Conservation (phyloP, 352 stramenopile genomes). For the Phytopythium boreale region DNA sequence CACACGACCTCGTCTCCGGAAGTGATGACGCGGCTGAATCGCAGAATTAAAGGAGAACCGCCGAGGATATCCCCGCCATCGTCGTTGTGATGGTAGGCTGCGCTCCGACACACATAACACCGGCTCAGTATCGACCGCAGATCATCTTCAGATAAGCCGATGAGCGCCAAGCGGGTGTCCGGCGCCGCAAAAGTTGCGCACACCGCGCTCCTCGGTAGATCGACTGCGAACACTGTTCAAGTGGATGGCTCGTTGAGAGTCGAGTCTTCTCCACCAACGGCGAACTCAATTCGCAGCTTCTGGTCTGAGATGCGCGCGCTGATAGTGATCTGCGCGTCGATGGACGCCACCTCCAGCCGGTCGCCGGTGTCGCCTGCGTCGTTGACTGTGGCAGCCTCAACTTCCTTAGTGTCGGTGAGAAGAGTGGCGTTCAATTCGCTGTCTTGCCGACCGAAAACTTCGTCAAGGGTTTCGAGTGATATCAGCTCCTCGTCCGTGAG, state of each 20-base stretch:
- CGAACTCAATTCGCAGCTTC: slow-evolving; percentile 1
- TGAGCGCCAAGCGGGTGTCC: background rate
- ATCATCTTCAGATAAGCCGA: background rate
- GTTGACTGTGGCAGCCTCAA: background rate
- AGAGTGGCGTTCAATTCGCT: background rate
- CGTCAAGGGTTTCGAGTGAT: background rate
- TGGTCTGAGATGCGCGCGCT: background rate
- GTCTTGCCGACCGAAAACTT: background rate
- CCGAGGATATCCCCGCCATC: too few relatives aligned
- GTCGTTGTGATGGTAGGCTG: background rate
- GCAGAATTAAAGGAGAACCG: background rate
- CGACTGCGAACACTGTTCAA: background rate
- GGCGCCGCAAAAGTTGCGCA: background rate
- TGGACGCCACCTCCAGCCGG: background rate
- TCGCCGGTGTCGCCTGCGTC: background rate
- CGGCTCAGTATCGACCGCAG: background rate
- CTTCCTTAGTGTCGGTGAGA: background rate
- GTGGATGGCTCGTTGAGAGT: background rate
- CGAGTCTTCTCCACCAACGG: background rate
- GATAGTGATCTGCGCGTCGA: background rate
- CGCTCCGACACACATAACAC: slow-evolving; percentile 2
- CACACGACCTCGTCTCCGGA: too few relatives aligned
- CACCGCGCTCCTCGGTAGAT: background rate
- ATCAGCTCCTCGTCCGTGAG: background rate
- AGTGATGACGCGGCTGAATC: background rate